Percentiles rank a stretch among this genome's conserved stretches.
phyloP scores from a whole-genome alignment of 2,329 filamentous ascomycete species.

The Chrysoporthe austroafricana region DNA sequence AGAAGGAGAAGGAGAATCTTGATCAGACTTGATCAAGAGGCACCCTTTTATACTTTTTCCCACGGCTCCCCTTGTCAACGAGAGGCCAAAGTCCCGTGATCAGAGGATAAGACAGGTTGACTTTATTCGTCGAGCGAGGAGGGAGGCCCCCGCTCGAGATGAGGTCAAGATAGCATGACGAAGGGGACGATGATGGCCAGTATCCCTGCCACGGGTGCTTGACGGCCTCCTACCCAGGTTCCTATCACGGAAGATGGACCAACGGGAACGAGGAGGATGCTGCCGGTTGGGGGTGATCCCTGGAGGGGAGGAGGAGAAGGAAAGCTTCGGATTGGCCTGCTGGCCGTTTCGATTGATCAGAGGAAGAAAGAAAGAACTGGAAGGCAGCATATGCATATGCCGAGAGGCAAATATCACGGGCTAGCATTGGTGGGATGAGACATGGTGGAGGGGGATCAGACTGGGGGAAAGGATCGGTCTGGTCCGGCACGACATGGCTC shows the following conservation, averaged over 20 bases:
- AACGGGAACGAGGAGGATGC: constrained; percentile 35
- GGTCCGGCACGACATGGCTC: constrained; percentile 28
- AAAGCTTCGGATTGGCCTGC: constrained; percentile 36
- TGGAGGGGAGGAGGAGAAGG: constrained; percentile 35
- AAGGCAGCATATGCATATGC: constrained; percentile 44
- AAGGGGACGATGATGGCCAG: constrained; percentile 35
- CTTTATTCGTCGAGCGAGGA: constrained; percentile 47
- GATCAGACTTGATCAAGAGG: constrained; percentile 49
- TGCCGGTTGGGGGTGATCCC: constrained; percentile 39
- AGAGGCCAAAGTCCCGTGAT: constrained; percentile 39
- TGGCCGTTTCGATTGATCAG: constrained; percentile 41
- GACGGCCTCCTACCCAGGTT: constrained; percentile 30
- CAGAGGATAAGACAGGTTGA: constrained; percentile 47
- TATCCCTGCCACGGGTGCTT: constrained; percentile 31
- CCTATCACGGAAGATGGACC: constrained; percentile 32
- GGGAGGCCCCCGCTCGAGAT: constrained; percentile 46
- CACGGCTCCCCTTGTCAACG: constrained; percentile 40
- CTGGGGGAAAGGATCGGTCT: constrained; percentile 32
- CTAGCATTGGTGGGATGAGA: constrained; percentile 41
- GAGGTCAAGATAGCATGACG: constrained; percentile 36
- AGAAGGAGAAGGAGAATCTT: constrained; percentile 58
- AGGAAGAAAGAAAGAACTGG: constrained; percentile 33
- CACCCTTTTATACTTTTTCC: constrained; percentile 68
- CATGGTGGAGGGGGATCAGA: constrained; percentile 34
- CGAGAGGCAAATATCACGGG: constrained; percentile 42